Percentiles rank a stretch among this genome's conserved stretches.
phyloP scores from a whole-genome alignment of 2,329 filamentous ascomycete genomes.

The Curvularia hawaiiensis region DNA sequence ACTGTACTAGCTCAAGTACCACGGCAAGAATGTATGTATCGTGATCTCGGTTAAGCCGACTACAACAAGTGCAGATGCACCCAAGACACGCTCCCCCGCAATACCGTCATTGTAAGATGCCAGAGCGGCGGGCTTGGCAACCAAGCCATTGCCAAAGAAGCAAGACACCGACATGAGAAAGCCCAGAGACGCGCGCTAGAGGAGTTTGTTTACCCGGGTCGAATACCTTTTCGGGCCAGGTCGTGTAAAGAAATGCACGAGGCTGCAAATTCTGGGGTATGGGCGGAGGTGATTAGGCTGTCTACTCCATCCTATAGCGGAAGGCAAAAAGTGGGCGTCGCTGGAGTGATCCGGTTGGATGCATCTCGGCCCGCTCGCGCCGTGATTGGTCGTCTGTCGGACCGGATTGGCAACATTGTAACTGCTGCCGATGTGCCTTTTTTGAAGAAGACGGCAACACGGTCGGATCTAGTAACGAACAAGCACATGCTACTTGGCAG shows the following conservation, averaged over 20 bases:
- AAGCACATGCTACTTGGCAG: neutral
- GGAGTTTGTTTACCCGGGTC: constrained; percentile 16
- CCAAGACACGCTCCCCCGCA: constrained; percentile 32
- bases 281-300: constrained; percentile 8
- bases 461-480: neutral
- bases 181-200: constrained; percentile 4
- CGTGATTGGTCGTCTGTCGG: constrained; percentile 23
- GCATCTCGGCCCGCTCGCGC: constrained; percentile 19
- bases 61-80: constrained; percentile 11
- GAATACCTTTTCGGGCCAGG: constrained; percentile 15
- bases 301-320: constrained; percentile 4
- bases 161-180: constrained; percentile 19
- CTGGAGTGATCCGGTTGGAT: constrained; percentile 16
- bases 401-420: constrained; percentile 9
- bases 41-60: constrained; percentile 8
- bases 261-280: constrained; percentile 16
- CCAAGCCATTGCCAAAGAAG: constrained; percentile 14
- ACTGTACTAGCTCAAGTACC: constrained; percentile 1
- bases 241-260: constrained; percentile 1
- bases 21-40: constrained; percentile 4
- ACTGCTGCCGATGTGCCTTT: neutral
- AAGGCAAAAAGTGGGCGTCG: constrained; percentile 1
- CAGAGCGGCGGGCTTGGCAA: constrained; percentile 23
- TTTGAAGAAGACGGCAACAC: neutral
- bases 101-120: constrained; percentile 19